Conservation (phyloP, 352 stramenopile species). For the Peronospora tabacina region DNA sequence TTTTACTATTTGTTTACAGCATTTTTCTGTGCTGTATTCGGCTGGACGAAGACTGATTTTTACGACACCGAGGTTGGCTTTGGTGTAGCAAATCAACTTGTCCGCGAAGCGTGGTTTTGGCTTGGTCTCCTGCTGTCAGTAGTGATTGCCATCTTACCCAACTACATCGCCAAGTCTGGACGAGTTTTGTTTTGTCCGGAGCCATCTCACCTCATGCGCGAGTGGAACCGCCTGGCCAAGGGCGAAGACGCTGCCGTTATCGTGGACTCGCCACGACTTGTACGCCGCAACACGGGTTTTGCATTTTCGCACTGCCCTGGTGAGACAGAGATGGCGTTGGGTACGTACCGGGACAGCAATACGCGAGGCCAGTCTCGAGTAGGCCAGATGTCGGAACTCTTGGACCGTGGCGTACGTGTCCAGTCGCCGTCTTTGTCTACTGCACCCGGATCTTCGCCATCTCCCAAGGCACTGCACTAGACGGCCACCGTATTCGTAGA, state of each 20-base stretch:
- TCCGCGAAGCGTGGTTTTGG: constrained; percentile 78
- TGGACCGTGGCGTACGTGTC: constrained; percentile 25
- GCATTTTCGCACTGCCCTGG: constrained; percentile 77
- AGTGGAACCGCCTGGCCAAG: constrained; percentile 86
- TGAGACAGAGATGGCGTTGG: constrained; percentile 67
- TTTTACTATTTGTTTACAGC: constrained; percentile 84
- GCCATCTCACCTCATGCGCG: constrained; percentile 83
- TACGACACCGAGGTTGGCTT: constrained; percentile 77
- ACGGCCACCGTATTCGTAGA: constrained; percentile 1
- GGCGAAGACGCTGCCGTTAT: constrained; percentile 48
- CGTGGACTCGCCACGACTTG: constrained; percentile 61
- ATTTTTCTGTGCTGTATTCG: constrained; percentile 77
- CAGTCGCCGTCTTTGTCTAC: constrained; percentile 46
- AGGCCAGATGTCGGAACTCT: constrained; percentile 29
- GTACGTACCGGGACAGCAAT: constrained; percentile 29
- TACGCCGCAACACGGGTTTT: constrained; percentile 83
- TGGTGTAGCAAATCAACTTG: constrained; percentile 53
- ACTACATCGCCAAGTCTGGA: constrained; percentile 82
- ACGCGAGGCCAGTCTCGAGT: constrained; percentile 12
- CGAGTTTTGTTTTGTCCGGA: constrained; percentile 85
- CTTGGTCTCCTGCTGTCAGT: constrained; percentile 60
- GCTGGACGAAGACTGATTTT: constrained; percentile 63
- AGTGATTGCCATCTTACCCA: constrained; percentile 56
- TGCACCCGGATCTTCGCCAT: constrained; percentile 49
- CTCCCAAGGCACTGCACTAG: constrained; percentile 28